Evolutionary conservation across 2,329 filamentous ascomycete species (phyloP).

Genomic region (Corinectria fuckeliana): DNA sequence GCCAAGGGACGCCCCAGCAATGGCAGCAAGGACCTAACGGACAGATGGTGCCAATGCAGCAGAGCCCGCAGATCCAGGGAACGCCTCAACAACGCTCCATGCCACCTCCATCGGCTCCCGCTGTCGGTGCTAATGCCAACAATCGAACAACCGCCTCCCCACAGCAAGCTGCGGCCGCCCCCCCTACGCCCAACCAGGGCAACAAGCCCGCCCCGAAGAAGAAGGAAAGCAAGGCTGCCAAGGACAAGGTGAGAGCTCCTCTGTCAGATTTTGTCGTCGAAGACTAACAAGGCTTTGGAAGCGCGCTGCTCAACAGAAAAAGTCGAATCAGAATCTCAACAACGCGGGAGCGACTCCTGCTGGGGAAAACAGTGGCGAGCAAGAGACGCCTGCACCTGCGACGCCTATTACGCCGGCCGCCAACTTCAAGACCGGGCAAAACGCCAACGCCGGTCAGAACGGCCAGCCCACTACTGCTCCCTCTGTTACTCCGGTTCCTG

Average conservation of each 20-base stretch:
- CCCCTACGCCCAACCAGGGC: slow-evolving; percentile 76
- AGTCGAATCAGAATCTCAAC: slow-evolving; percentile 61
- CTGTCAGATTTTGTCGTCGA: neutral
- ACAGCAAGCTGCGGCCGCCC: slow-evolving; percentile 69
- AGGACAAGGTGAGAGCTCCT: slow-evolving; percentile 66
- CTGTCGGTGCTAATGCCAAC: slow-evolving; percentile 54
- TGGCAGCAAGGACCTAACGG: slow-evolving; percentile 52
- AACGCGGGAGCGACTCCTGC: slow-evolving; percentile 61
- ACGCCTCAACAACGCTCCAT: slow-evolving; percentile 76
- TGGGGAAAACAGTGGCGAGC: slow-evolving; percentile 61
- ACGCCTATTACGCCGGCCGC: slow-evolving; percentile 67
- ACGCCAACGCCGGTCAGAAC: slow-evolving; percentile 41
- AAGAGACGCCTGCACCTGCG: slow-evolving; percentile 65
- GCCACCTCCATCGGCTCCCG: slow-evolving; percentile 70
- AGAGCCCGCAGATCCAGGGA: slow-evolving; percentile 60
- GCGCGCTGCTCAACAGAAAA: slow-evolving; percentile 67
- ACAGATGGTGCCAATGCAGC: slow-evolving; percentile 50
- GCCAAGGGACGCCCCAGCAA: slow-evolving; percentile 44
- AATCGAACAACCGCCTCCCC: slow-evolving; percentile 66
- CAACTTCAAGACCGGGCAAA: slow-evolving; percentile 51
- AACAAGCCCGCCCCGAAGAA: slow-evolving; percentile 81
- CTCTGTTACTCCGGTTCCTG: slow-evolving; percentile 32
- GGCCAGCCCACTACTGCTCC: slow-evolving; percentile 40
- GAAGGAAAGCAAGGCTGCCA: slow-evolving; percentile 71
- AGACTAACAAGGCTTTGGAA: slow-evolving; percentile 27